These are phyloP conservation scores for Pseudocohnilembus persalinus DNA, from an alignment of 169 alveolate species.

Conservation along the genomic window DNA sequence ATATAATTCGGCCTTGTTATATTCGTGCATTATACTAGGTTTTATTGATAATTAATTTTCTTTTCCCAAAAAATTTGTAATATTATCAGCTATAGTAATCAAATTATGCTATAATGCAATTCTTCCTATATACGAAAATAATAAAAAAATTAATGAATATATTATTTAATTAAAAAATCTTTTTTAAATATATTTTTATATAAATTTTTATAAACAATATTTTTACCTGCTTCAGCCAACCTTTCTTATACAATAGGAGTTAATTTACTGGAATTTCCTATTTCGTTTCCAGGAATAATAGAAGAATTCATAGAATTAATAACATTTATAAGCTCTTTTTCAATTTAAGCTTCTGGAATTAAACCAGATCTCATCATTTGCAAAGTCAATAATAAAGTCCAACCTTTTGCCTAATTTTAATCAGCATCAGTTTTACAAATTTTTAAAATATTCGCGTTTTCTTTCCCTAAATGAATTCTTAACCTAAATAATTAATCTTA, in stretches of 20 bases:
- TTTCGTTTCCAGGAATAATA: slow-evolving; percentile 56
- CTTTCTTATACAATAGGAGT: slow-evolving; percentile 63
- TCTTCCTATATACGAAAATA: too few species aligned
- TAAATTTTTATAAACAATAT: too few species aligned
- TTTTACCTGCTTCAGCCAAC: slow-evolving; percentile 87
- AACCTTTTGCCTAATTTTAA: slow-evolving; percentile 62
- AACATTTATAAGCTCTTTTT: slow-evolving; percentile 81
- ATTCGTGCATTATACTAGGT: slow-evolving; percentile 81
- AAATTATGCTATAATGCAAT: slow-evolving; percentile 72
- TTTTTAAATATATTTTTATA: too few species aligned
- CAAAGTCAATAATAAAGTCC: slow-evolving; percentile 68
- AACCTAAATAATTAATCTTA: slow-evolving; percentile 77
- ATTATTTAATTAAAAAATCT: too few species aligned
- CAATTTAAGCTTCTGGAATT: slow-evolving; percentile 84
- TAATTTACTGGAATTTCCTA: slow-evolving; percentile 61
- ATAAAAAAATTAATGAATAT: too few species aligned
- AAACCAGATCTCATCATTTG: slow-evolving; percentile 81
- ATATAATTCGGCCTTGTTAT: slow-evolving; percentile 77
- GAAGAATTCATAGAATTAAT: slow-evolving; percentile 79
- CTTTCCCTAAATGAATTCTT: slow-evolving; percentile 84
- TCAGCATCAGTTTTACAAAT: slow-evolving; percentile 79
- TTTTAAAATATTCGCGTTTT: slow-evolving; percentile 77
- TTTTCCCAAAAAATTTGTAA: slow-evolving; percentile 61
- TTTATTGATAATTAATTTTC: slow-evolving; percentile 68
- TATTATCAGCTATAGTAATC: slow-evolving; percentile 69